A percentile compares a stretch with the other conserved stretches of the same genome.
Conservation (phyloP, 1,284 basidiomycete genomes). For the Cryptococcus sp. region DNA sequence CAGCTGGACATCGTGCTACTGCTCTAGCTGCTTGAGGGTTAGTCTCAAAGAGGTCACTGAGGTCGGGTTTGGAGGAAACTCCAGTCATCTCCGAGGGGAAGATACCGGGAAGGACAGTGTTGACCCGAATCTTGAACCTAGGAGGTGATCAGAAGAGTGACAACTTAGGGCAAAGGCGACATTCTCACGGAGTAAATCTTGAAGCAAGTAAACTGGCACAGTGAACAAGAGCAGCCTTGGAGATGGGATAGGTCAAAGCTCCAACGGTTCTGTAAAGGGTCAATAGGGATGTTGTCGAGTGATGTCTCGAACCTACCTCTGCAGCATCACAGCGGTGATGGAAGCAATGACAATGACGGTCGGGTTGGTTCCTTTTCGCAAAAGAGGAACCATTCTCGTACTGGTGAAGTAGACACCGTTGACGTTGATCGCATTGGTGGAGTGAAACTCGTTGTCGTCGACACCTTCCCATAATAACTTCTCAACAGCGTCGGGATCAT, state of each 20-base stretch:
- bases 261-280: conserved; percentile 7
- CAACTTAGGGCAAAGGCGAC: neutral
- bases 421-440: conserved; percentile 20
- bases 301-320: conserved; percentile 18
- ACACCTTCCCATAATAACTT: neutral
- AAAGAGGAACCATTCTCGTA: conserved; percentile 33
- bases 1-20: neutral
- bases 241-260: conserved; percentile 16
- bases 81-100: conserved; percentile 39
- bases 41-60: conserved; percentile 14
- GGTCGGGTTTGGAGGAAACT: neutral
- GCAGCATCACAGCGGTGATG: conserved; percentile 37
- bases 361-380: conserved; percentile 30
- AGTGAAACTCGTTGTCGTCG: neutral
- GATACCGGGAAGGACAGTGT: conserved; percentile 34
- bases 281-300: neutral
- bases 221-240: conserved; percentile 16
- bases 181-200: conserved; percentile 26
- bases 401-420: conserved; percentile 43
- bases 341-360: conserved; percentile 42
- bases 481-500: neutral
- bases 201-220: conserved; percentile 28
- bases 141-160: neutral
- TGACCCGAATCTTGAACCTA: conserved; percentile 39
- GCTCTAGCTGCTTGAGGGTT: conserved; percentile 15